A percentile compares a stretch with the other conserved stretches of the same genome.
Evolutionary conservation across 352 stramenopile species (phyloP).

Genomic region (Phytophthora rubi): DNA sequence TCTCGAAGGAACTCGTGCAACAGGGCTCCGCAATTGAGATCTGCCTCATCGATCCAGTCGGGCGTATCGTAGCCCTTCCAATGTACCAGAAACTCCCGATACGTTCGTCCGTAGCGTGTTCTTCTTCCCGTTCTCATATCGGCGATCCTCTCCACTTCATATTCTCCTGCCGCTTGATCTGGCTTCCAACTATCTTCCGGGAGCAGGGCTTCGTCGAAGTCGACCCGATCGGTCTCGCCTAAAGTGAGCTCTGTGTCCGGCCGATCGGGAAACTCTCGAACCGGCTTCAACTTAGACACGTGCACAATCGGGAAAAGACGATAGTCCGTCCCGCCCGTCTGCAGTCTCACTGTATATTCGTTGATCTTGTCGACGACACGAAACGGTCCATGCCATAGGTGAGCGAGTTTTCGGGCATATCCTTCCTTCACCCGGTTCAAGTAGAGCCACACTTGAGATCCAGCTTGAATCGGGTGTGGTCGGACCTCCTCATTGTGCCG

Average conservation of each 20-base stretch:
- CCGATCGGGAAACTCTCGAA: background rate
- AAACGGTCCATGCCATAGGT: background rate
- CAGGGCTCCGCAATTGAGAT: too few relatives aligned
- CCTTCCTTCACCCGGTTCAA: background rate
- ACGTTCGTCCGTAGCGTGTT: conserved; percentile 1
- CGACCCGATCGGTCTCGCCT: background rate
- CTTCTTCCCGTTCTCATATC: background rate
- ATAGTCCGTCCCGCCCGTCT: background rate
- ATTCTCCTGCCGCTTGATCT: background rate
- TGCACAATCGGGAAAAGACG: background rate
- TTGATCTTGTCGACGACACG: background rate
- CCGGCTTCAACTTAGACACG: background rate
- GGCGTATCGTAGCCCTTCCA: background rate
- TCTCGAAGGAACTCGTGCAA: too few relatives aligned
- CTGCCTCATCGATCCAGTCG: too few relatives aligned
- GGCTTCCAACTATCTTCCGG: conserved; percentile 1
- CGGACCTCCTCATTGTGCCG: background rate
- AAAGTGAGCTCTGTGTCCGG: background rate
- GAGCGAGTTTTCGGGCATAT: background rate
- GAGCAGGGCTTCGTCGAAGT: background rate
- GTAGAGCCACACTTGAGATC: background rate
- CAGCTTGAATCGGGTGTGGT: background rate
- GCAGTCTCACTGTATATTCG: background rate
- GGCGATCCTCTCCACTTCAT: background rate
- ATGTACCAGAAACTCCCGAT: background rate